A percentile compares a stretch with the other conserved stretches of the same genome.
These are phyloP conservation scores for Aspergillus kassunensis DNA, from an alignment of 495 filamentous ascomycete species.

Conservation along the genomic window DNA sequence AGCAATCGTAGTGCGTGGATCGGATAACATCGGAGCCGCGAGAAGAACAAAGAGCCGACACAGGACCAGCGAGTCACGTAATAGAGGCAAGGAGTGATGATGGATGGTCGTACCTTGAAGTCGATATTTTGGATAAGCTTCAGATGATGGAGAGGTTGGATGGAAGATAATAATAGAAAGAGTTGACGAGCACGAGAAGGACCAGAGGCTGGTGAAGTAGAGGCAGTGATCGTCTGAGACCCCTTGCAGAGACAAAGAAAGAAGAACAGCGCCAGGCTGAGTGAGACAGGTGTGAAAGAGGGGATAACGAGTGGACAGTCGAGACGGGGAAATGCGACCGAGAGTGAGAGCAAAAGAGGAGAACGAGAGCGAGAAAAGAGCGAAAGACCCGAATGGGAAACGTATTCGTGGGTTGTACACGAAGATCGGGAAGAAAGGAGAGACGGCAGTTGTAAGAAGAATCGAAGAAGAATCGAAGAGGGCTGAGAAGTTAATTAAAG, in stretches of 20 bases:
- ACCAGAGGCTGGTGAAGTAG: constrained; percentile 16
- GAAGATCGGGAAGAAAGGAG: not conserved
- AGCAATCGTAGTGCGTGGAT: constrained; percentile 3
- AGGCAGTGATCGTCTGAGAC: constrained; percentile 11
- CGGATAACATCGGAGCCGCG: constrained; percentile 5
- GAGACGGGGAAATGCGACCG: constrained; percentile 11
- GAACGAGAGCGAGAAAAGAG: constrained; percentile 15
- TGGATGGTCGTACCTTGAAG: constrained; percentile 14
- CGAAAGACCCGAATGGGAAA: constrained; percentile 8
- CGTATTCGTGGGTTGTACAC: constrained; percentile 9
- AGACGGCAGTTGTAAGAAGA: constrained; percentile 12
- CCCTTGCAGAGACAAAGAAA: constrained; percentile 25
- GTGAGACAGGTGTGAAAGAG: constrained; percentile 19
- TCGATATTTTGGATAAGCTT: not conserved
- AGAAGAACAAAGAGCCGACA: constrained; percentile 13
- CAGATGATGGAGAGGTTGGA: constrained; percentile 3
- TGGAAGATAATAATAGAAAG: constrained; percentile 9
- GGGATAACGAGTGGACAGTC: constrained; percentile 8
- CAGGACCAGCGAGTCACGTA: not conserved
- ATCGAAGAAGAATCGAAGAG: not conserved
- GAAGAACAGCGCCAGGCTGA: constrained; percentile 35
- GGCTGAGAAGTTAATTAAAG: not conserved
- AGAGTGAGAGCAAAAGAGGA: constrained; percentile 24
- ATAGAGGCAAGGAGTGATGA: not conserved
- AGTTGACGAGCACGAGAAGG: constrained; percentile 9